Evolutionary conservation across 192 early-diverging fungal genomes (phyloP).

Genomic region (Backusella tuberculispora): DNA sequence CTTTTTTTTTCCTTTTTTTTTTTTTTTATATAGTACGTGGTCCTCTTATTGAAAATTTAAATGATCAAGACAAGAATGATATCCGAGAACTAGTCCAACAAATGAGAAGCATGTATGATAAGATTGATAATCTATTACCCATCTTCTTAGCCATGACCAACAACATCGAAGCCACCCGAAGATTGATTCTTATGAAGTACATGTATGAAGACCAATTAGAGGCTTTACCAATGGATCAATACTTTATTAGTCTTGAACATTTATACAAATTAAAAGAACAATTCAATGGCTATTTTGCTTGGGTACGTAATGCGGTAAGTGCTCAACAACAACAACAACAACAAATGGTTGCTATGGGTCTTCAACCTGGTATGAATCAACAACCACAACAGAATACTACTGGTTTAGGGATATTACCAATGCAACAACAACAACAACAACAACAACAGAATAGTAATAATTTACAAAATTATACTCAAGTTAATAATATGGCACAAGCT

Average conservation of each 20-base stretch:
- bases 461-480: not conserved
- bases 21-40: slow-evolving; percentile 35
- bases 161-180: slow-evolving; percentile 49
- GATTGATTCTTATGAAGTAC: slow-evolving; percentile 55
- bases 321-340: slow-evolving; percentile 24
- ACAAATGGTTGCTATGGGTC: slow-evolving; percentile 11
- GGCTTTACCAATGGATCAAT: slow-evolving; percentile 45
- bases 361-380: not conserved
- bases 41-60: slow-evolving; percentile 34
- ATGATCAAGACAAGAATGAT: slow-evolving; percentile 48
- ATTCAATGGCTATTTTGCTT: slow-evolving; percentile 50
- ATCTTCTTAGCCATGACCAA: slow-evolving; percentile 50
- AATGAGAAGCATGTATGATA: slow-evolving; percentile 48
- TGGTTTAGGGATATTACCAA: too few relatives aligned
- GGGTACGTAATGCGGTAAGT: slow-evolving; percentile 43
- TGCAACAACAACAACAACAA: not conserved
- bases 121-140: slow-evolving; percentile 53
- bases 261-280: slow-evolving; percentile 52
- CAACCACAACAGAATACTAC: not conserved
- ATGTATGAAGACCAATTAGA: slow-evolving; percentile 58
- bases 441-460: not conserved
- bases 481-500: not conserved
- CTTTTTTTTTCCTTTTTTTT: not conserved
- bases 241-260: slow-evolving; percentile 48
- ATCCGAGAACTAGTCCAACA: slow-evolving; percentile 45